These are phyloP conservation scores for Plantago rigida DNA, from an alignment of 305 asterid species.

Conservation along the genomic window DNA sequence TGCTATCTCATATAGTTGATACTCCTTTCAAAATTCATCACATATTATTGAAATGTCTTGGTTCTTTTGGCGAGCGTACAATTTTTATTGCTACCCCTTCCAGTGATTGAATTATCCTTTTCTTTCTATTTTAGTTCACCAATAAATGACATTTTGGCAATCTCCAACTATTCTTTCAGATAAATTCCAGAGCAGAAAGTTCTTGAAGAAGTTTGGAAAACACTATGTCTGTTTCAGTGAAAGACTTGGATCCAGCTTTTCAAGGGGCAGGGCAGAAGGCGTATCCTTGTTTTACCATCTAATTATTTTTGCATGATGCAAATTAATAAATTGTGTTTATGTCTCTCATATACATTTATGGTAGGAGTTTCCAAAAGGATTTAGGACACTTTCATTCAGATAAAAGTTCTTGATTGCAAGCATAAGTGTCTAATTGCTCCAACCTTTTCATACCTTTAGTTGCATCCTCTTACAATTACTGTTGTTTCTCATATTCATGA, in stretches of 20 bases:
- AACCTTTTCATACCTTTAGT: background rate
- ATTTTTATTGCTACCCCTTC: constrained; percentile 2
- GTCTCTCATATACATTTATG: constrained; percentile 22
- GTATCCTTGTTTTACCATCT: constrained; percentile 53
- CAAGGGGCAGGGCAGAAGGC: constrained; percentile 92
- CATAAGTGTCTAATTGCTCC: constrained; percentile 9
- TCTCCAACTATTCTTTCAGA: constrained; percentile 29
- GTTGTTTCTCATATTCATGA: constrained; percentile 21
- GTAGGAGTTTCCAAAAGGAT: constrained; percentile 10
- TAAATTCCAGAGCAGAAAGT: constrained; percentile 16
- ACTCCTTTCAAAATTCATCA: background rate
- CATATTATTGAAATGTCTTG: too few relatives aligned
- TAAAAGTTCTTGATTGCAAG: constrained; percentile 14
- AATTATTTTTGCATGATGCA: constrained; percentile 19
- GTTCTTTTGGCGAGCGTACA: too few relatives aligned
- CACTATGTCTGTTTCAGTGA: constrained; percentile 70
- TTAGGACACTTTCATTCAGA: background rate
- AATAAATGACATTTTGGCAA: constrained; percentile 22
- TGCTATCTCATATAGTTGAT: background rate
- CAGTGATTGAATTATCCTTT: constrained; percentile 9
- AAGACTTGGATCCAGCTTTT: constrained; percentile 86
- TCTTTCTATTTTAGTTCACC: constrained; percentile 16
- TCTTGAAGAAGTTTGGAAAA: constrained; percentile 28
- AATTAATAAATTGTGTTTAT: constrained; percentile 13
- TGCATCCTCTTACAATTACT: constrained; percentile 2